Base-by-base conservation (phyloP, 208 protist species). In the Trypanosoma brucei region DNA sequence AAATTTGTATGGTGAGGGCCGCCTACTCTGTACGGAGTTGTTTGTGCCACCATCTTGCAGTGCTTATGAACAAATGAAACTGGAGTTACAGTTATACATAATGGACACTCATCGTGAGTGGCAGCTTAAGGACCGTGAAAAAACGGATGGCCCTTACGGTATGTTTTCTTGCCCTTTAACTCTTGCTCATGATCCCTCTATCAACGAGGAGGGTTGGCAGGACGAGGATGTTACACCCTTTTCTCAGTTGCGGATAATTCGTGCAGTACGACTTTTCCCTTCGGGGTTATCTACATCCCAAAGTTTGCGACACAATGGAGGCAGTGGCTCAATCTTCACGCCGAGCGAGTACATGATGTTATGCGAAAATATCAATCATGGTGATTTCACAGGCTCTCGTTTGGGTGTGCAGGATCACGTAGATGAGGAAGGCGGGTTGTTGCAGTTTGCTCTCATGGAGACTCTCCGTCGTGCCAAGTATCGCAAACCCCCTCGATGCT, bases 91-190 rank as follows among this genome's bases (percentile, higher is more conserved):
- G n/a, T 38, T 91, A 14, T 91, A 93, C 70, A 77, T 69, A 44
- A 64, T 88, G n/a, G 86, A 91, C 65, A 59, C 79, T 14, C 71
- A 70, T n/a, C 76, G 86, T 2, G 79, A 86, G 58, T 91, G 81
- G 83, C 67, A 86, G 50, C 85, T 90, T 62, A 77, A 75, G 40
- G 86, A 90, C 38, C 37, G n/a, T 46, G 59, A 65, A 61, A 58
- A 48, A 33, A 37, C 6, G 8, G 38, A 45, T 35, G 34, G 59
- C 1, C 35, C 53, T n/a, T 42, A 50, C 22, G 59, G 52, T 45
- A 49, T 72, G 45, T 65, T 72, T 50, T 65, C 66, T 34, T 65
- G 11, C 50, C 66, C 59, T 8, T 35, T 72, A 22, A 65, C 34
- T 9, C 48, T 72, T 64, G 6, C 1, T 33, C 46, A 58, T 35